Base-by-base conservation (phyloP, 2,329 filamentous ascomycete species). In the Talaromyces sp. region DNA sequence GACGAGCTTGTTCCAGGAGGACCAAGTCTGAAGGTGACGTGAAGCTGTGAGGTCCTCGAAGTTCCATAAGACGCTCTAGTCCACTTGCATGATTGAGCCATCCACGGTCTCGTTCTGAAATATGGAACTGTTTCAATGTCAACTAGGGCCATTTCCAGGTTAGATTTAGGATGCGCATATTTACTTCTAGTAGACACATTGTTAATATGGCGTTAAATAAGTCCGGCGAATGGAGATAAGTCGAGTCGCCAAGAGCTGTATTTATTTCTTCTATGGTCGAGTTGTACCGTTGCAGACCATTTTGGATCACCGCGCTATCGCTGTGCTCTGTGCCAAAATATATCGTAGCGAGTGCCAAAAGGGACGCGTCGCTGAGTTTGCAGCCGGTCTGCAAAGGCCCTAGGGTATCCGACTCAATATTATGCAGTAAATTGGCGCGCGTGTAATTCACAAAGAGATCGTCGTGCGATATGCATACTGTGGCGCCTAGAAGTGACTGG, bases 271-370 rank as follows among this genome's bases (percentile, higher is more conserved):
- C 13, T 60, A 60, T 60, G 8, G 41, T 19, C 14, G n/a, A 31
- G n/a, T 39, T 60, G 35, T 60, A 60, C 14, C 45, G 24, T 31
- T 33, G 58, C 14, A 60, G 24, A 9, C 58, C 58, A 9, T 27
- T 16, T 16, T 47, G 58, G 27, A 60, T 19, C n/a, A 60, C 19
- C 5, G 58, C 41, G 7, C 22, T 60, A 31, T 60, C 58, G 13
- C 41, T 24, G 39, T 60, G 58, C 39, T 60, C 58, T 3, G 58
- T 60, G 39, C 58, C 58, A 39, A 60, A 60, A 60, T 49, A 60
- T 47, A 60, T 60, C 6, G 58, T 60, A 4, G 58, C 58, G 35
- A 60, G 58, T 3, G 58, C 58, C 24, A 60, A n/a, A 16, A 35
- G 7, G 37, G 58, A 60, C 19, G 58, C 24, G 1, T 27, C 39